Base-by-base conservation (phyloP, 495 filamentous ascomycete species). In the Xylaria castorea region DNA sequence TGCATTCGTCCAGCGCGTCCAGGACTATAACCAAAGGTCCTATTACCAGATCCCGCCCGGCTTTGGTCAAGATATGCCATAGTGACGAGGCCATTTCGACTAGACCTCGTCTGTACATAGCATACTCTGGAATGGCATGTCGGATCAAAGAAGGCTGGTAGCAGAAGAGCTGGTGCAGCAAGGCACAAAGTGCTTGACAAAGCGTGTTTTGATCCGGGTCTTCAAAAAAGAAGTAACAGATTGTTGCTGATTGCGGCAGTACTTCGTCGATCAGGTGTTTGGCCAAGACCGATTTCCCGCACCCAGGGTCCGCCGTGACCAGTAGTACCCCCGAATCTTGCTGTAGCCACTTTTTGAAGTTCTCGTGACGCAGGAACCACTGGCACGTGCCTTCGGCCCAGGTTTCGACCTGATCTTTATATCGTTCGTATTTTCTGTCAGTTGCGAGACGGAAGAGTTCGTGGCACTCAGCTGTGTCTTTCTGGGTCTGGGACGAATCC, bases 181-280 rank as follows among this genome's bases (percentile, higher is more conserved):
- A 73, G 34, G 80, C 80, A 34, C 79, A 80, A 2, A 89, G 65
- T 8, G 86, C 86, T 25, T 63, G 79, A 16, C 65, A 50, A 5
- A 78, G 61, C 7, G 50, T 85, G 48, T 75, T 86, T 65, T 87
- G 84, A n/a, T 87, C 80, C 2, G 25, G 32, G 42, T 88, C 86
- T 63, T 89, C 88, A 78, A 91, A 89, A 73, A 89, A 89, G 77
- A 89, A 90, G 74, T 86, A 88, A 61, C 85, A 87, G 0, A 66
- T 25, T 0, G 32, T 44, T 34, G 70, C 75, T 4, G 27, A 30
- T 5, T 6, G 55, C 0, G 79, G 79, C 32, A 74, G 70, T 0
- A 78, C 68, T 6, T 79, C 51, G 58, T 89, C 83, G 0, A 86
- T 71, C 1, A 89, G 71, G 42, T 81, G 79, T 64, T 76, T 85